phyloP scores from a whole-genome alignment of 2,329 filamentous ascomycete genomes.

The Aspergillus hiratsukae region DNA sequence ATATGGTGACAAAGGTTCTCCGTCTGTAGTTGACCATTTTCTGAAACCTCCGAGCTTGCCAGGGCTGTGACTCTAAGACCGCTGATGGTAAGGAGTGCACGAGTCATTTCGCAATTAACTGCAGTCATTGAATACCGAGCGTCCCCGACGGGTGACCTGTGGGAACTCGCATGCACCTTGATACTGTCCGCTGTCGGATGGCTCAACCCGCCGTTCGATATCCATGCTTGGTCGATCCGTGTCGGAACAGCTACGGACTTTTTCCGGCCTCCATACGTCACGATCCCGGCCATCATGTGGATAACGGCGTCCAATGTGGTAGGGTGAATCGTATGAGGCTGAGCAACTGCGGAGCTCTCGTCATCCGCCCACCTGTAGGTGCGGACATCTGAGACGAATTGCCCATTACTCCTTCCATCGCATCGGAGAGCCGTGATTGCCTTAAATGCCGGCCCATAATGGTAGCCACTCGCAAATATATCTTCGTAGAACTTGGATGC shows the following conservation, averaged over 20 bases:
- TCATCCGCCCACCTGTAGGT: not conserved
- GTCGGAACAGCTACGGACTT: conserved; percentile 1
- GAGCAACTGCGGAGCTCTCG: not conserved
- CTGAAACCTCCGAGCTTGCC: not conserved
- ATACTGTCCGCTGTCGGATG: not conserved
- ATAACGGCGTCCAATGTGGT: conserved; percentile 6
- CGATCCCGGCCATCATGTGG: conserved; percentile 6
- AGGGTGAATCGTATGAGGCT: conserved; percentile 6
- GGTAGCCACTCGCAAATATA: not conserved
- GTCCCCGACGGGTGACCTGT: not conserved
- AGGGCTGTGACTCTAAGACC: not conserved
- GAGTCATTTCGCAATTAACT: not conserved
- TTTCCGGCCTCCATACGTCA: not conserved
- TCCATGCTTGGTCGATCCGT: conserved; percentile 2
- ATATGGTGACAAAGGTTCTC: conserved; percentile 1
- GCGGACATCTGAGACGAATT: not conserved
- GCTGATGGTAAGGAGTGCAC: not conserved
- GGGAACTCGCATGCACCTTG: not conserved
- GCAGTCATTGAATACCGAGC: not conserved
- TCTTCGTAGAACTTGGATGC: not conserved
- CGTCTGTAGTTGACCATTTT: not conserved
- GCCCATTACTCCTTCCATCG: not conserved
- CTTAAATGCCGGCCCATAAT: conserved; percentile 3
- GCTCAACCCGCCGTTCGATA: conserved; percentile 1
- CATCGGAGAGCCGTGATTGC: not conserved